Conservation (phyloP, 371 early-diverging fungal species). For the Syncephalastrum sp. region DNA sequence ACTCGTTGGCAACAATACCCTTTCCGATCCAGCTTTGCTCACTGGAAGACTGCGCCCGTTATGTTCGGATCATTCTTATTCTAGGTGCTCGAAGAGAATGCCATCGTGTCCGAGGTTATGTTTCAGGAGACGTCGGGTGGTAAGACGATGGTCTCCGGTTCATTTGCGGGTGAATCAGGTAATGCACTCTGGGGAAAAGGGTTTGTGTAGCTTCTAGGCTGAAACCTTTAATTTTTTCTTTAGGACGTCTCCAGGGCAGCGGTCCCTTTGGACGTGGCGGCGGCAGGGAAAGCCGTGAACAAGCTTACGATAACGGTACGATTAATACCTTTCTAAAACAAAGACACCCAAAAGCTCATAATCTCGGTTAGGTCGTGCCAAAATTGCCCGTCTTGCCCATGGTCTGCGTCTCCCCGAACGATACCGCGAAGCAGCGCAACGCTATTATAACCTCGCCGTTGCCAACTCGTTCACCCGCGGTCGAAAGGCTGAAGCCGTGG, state of each 20-base stretch:
- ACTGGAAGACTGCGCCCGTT: not conserved
- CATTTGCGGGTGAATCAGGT: slow-evolving; percentile 59
- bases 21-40: no score
- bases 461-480: slow-evolving; percentile 93
- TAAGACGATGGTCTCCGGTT: slow-evolving; percentile 83
- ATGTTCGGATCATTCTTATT: not conserved
- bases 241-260: slow-evolving; percentile 57
- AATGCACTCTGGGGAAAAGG: not conserved
- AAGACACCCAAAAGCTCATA: not conserved
- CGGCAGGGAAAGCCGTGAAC: slow-evolving; percentile 65
- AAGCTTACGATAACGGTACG: slow-evolving; percentile 65
- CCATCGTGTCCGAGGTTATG: slow-evolving; percentile 91
- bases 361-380: slow-evolving; percentile 42
- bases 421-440: slow-evolving; percentile 85
- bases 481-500: slow-evolving; percentile 81
- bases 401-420: slow-evolving; percentile 73
- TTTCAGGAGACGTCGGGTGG: slow-evolving; percentile 91
- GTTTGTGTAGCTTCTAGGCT: not conserved
- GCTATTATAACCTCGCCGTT: slow-evolving; percentile 94
- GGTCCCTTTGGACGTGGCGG: slow-evolving; percentile 56
- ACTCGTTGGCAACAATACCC: not conserved
- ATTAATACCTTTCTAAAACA: not conserved
- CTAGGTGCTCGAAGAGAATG: slow-evolving; percentile 96
- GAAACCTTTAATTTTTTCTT: not conserved
- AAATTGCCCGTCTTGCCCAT: slow-evolving; percentile 67